Evolutionary conservation across 768 basidiomycete species (phyloP), one percentile per base, ranked within the genome.

Genomic region (Tricholoma sp.): DNA sequence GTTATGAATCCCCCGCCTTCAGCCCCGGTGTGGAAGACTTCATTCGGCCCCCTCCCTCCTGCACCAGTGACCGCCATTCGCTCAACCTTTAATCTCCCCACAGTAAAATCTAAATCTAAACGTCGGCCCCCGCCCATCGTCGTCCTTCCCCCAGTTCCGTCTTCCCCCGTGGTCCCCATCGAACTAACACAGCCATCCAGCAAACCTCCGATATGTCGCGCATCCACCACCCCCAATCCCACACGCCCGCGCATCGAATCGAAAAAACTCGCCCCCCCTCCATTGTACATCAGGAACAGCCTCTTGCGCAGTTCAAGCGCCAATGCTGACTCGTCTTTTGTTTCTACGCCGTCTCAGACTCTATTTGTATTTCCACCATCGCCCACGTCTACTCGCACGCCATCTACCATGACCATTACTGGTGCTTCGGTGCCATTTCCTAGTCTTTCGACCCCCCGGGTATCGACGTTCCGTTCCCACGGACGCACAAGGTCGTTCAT

Each of bases 281-380:
- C 85, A 11, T 77, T 86, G 18, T 79, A 80, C 54, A 73, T 86
- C 6, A 73, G 78, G 18, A 72, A 66, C 59, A 69, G 60, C 57
- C n/a, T 74, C 4, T 58, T 75, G 45, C 68, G 67, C 50, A 73
- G 70, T 59, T 61, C 68, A 31, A 70, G 72, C 49, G 64, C 59
- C 48, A 49, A 15, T 13, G 28, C 28, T 28, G 57, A 65, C 10
- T 59, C 62, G 18, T 68, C 66, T 52, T 65, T 65, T 53, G 52
- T 63, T 4, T 65, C 69, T 15, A 61, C 61, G 2, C 65, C 75
- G 37, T 89, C 90, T 1, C 91, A 93, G 66, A 93, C 91, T 0
- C 76, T 93, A 47, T 92, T 93, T 62, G 85, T 93, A 36, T 93
- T 93, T 66, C 91, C 91, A 1, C 89, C 91, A 32, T 92, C 90